Evolutionary conservation across 352 stramenopile species (phyloP), one percentile per base, ranked within the genome.

Genomic region (Pythium chondricola): DNA sequence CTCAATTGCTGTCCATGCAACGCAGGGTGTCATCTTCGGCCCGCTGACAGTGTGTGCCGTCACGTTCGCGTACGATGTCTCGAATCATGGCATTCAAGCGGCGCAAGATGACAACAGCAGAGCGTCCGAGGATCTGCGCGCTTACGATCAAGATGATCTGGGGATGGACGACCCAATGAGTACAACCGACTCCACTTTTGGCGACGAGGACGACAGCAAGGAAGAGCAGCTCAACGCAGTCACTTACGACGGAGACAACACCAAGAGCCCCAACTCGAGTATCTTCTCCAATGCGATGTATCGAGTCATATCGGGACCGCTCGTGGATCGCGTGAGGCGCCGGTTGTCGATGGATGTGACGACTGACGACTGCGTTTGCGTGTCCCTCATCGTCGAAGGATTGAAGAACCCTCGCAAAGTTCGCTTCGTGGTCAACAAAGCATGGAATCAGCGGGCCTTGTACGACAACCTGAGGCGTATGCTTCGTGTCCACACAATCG

Each of bases 231-330:
- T 10, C 9, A 6, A 52, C 1, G 1, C 38, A 57, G 26, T 42
- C 30, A 16, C 43, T 17, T 22, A 17, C 10, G 56, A 54, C 33
- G n/a, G n/a, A n/a, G n/a, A n/a, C n/a, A n/a, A n/a, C n/a, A 31
- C 31, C 10, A 53, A 32, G n/a, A 55, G 44, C 17, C 55, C 61
- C 22, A 76, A 83, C 35, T 60, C 66, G 9, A 91, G 84, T 48
- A 88, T 87, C 31, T 88, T 91, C 57, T 88, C 80, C 6, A 77
- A 86, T 46, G 80, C 80, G 2, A 79, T 90, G 74, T 91, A 88
- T 46, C 74, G 80, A 42, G 80, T 91, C 13, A 87, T 91, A 43
- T 88, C 77, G 0, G 80, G 74, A 8, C 80, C 76, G 14, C 56
- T 91, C 4, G 80, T 85, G 24, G 77, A 91, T 69, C 77, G 80